A percentile compares a stretch with the other conserved stretches of the same genome.
phyloP scores from a whole-genome alignment of 1,284 basidiomycete genomes.

The Cryptococcus amylolentus region DNA sequence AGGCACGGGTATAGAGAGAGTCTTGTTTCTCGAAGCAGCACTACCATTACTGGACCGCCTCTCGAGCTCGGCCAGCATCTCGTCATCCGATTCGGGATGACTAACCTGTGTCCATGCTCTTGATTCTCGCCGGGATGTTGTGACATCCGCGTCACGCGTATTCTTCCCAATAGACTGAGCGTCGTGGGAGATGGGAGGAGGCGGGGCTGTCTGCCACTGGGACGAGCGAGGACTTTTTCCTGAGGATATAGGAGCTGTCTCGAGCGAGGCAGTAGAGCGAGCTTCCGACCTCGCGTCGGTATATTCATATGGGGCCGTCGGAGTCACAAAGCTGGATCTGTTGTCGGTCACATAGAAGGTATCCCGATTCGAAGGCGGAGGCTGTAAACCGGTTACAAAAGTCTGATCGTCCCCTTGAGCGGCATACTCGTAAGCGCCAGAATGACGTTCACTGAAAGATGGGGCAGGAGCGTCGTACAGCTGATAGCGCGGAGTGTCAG shows the following conservation, averaged over 20 bases:
- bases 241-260: constrained; percentile 3
- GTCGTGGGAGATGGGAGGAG: constrained; percentile 24
- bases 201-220: constrained; percentile 19
- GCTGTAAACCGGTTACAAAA: neutral
- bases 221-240: constrained; percentile 9
- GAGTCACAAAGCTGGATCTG: neutral
- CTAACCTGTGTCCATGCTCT: constrained; percentile 33
- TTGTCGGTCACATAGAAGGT: constrained; percentile 1
- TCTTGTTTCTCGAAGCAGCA: constrained; percentile 2
- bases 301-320: neutral
- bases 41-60: constrained; percentile 34
- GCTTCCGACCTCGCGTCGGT: neutral
- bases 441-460: neutral
- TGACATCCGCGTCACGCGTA: neutral
- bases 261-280: constrained; percentile 11
- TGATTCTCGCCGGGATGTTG: constrained; percentile 7
- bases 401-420: neutral
- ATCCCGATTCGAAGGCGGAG: neutral
- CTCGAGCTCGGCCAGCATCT: constrained; percentile 36
- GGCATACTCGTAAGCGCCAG: neutral
- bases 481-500: constrained; percentile 18
- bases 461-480: constrained; percentile 28
- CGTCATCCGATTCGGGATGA: constrained; percentile 35
- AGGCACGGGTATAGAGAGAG: too few relatives aligned
- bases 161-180: neutral